Evolutionary conservation across 345 rosid genomes (phyloP).

Genomic region (Dipteronia dyeriana): DNA sequence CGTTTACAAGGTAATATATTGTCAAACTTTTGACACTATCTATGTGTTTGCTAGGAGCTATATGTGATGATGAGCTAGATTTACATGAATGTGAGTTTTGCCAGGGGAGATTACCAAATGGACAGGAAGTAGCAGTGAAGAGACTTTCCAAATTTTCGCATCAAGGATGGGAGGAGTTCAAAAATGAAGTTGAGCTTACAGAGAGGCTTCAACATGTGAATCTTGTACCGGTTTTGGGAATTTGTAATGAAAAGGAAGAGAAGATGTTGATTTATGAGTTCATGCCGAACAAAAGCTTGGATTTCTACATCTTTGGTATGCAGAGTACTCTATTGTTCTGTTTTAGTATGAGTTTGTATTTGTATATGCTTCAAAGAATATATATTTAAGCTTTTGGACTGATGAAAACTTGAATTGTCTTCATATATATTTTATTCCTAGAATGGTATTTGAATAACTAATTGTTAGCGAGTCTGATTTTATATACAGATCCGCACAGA

Average conservation of each 20-base stretch:
- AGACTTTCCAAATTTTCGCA: conserved; percentile 29
- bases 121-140: conserved; percentile 33
- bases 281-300: conserved; percentile 37
- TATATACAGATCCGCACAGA: conserved; percentile 30
- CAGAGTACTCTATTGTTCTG: not conserved
- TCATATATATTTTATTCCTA: no score
- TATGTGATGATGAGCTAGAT: not conserved
- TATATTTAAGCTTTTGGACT: no score
- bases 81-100: not conserved
- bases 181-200: conserved; percentile 27
- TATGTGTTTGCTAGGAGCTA: not conserved
- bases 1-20: conserved; percentile 20
- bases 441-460: not conserved
- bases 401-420: no score
- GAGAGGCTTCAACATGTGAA: conserved; percentile 32
- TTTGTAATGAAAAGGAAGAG: conserved; percentile 26
- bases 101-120: conserved; percentile 24
- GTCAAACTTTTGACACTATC: not conserved
- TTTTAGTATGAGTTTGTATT: no score
- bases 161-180: conserved; percentile 29
- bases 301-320: conserved; percentile 25
- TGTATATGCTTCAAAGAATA: no score
- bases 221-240: conserved; percentile 22
- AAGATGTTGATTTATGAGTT: conserved; percentile 31
- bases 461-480: not conserved